Percentiles rank a stretch among this genome's conserved stretches.
These are phyloP conservation scores for Ogataea allantospora DNA, from an alignment of 805 yeast species.

Conservation along the genomic window DNA sequence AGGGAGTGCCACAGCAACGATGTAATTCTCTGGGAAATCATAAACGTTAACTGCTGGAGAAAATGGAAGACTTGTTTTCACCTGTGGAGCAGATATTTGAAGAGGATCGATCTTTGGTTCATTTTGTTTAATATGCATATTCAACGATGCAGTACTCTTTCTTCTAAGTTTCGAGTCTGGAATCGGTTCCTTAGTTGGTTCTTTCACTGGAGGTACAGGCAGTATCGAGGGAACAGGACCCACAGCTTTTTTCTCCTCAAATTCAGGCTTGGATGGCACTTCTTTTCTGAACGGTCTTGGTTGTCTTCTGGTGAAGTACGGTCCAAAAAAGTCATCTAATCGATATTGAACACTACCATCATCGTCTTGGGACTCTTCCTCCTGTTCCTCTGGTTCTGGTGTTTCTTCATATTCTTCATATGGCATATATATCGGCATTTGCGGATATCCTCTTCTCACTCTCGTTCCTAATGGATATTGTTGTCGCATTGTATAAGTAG, in stretches of 20 bases:
- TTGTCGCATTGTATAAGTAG: conserved; percentile 5
- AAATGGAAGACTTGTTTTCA: conserved; percentile 43
- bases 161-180: conserved; percentile 12
- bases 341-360: conserved; percentile 17
- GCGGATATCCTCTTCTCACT: conserved; percentile 5
- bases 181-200: conserved; percentile 1
- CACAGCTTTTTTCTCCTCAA: not conserved
- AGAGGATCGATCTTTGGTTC: conserved; percentile 36
- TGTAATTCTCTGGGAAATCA: conserved; percentile 45
- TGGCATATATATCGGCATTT: conserved; percentile 3
- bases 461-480: conserved; percentile 4
- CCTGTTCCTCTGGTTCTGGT: conserved; percentile 10
- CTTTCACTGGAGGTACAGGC: not conserved
- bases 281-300: conserved; percentile 10
- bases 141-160: conserved; percentile 19
- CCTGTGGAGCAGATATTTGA: conserved; percentile 46
- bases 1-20: conserved; percentile 53
- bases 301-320: conserved; percentile 17
- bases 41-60: conserved; percentile 62
- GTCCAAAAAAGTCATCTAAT: conserved; percentile 17
- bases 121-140: conserved; percentile 19
- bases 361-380: conserved; percentile 7
- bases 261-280: not conserved
- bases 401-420: conserved; percentile 7
- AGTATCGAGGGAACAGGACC: not conserved